phyloP scores from a whole-genome alignment of 192 early-diverging fungal genomes.

The Mortierella claussenii region DNA sequence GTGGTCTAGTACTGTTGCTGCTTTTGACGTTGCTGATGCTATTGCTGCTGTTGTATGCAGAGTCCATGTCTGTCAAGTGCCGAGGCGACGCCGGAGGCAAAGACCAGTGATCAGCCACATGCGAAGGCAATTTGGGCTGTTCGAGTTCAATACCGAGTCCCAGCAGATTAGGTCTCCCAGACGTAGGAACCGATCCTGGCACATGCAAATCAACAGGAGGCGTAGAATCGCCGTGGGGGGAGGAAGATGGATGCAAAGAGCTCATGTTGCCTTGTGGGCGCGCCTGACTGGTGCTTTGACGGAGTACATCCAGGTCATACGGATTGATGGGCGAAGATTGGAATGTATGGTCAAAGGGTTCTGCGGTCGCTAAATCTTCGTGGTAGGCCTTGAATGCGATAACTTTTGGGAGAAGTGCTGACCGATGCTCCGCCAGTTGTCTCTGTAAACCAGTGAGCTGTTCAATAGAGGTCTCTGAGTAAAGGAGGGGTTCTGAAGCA shows the following conservation, averaged over 20 bases:
- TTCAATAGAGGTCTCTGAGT: background rate
- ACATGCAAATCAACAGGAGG: background rate
- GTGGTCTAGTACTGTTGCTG: background rate
- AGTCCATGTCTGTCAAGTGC: background rate
- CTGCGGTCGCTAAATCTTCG: conserved; percentile 7
- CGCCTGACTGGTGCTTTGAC: background rate
- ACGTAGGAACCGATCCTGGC: background rate
- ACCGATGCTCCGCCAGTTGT: conserved; percentile 37
- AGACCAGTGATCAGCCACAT: background rate
- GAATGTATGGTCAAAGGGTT: conserved; percentile 9
- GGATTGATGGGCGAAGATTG: too few relatives aligned
- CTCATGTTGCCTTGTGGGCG: background rate
- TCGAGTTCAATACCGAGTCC: background rate
- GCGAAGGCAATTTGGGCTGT: background rate
- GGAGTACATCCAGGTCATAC: background rate
- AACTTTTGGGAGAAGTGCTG: conserved; percentile 25
- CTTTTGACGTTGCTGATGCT: background rate
- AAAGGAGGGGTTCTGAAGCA: background rate
- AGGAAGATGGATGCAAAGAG: background rate
- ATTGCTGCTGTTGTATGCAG: background rate
- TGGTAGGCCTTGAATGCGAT: conserved; percentile 29
- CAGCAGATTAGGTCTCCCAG: background rate
- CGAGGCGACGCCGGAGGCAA: background rate
- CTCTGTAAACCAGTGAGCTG: conserved; percentile 38
- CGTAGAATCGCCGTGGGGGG: background rate